A percentile compares a stretch with the other conserved stretches of the same genome.
Conservation (phyloP, 179 eudicot species). For the Actinidia arguta region DNA sequence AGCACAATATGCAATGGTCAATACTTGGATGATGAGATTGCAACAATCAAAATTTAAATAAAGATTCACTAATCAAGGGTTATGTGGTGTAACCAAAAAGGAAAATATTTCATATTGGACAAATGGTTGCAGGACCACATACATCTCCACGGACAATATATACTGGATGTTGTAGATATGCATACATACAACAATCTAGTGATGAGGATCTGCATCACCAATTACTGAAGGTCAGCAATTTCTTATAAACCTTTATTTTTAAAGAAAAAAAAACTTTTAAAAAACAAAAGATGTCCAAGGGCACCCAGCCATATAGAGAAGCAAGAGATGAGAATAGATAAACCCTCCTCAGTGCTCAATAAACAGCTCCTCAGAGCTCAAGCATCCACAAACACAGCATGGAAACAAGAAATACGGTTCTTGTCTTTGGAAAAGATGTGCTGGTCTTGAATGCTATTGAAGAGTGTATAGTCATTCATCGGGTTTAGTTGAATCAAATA, state of each 20-base stretch:
- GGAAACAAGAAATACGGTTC: too few relatives aligned
- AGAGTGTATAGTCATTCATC: too few relatives aligned
- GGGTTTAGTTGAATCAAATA: too few relatives aligned
- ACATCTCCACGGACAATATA: conserved; percentile 73
- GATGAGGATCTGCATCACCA: conserved; percentile 69
- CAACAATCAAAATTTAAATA: conserved; percentile 77
- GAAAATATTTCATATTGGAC: conserved; percentile 86
- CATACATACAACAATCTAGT: conserved; percentile 64
- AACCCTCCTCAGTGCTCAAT: too few relatives aligned
- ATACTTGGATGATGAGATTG: conserved; percentile 73
- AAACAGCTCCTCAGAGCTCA: too few relatives aligned
- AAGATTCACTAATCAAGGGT: conserved; percentile 65
- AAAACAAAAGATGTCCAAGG: too few relatives aligned
- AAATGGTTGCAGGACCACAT: conserved; percentile 54
- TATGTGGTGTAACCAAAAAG: conserved; percentile 66
- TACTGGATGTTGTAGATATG: conserved; percentile 43
- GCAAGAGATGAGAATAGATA: too few relatives aligned
- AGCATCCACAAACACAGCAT: too few relatives aligned
- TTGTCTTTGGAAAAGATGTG: too few relatives aligned
- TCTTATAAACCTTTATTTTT: not conserved
- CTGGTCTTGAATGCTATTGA: too few relatives aligned
- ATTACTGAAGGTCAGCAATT: conserved; percentile 18
- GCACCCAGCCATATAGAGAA: too few relatives aligned
- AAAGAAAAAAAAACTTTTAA: too few relatives aligned
- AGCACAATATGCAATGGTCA: conserved; percentile 63